Evolutionary conservation across 2,329 filamentous ascomycete genomes (phyloP).

Genomic region (Colletotrichum navitas): DNA sequence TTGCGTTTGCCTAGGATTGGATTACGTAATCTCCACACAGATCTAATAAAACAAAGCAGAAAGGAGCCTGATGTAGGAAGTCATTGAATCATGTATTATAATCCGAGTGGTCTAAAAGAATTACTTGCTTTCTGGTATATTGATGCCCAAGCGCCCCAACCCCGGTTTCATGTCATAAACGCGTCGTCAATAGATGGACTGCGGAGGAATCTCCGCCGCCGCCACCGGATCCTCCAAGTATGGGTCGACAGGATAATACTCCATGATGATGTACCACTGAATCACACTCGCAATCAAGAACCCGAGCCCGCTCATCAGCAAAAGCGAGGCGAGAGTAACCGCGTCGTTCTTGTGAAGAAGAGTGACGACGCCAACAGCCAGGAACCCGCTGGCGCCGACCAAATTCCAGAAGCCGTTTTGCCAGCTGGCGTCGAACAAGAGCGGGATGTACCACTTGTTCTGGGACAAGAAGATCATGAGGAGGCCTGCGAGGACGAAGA

Average conservation of each 20-base stretch:
- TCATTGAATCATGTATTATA: constrained; percentile 39
- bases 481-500: constrained; percentile 31
- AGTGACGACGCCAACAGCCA: constrained; percentile 30
- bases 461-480: constrained; percentile 33
- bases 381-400: constrained; percentile 29
- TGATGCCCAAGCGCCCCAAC: not conserved
- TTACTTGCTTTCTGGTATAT: constrained; percentile 29
- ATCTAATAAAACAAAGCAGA: no score
- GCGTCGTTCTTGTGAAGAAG: constrained; percentile 18
- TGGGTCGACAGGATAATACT: constrained; percentile 33
- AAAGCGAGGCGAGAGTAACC: constrained; percentile 20
- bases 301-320: constrained; percentile 26
- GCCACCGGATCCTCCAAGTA: constrained; percentile 14
- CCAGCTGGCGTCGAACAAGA: constrained; percentile 34
- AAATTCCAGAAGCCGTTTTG: constrained; percentile 39
- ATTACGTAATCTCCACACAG: no score
- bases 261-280: constrained; percentile 41
- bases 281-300: constrained; percentile 33
- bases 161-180: constrained; percentile 2
- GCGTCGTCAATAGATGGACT: constrained; percentile 35
- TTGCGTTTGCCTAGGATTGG: no score
- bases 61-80: not conserved
- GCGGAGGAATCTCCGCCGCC: constrained; percentile 32
- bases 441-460: constrained; percentile 33
- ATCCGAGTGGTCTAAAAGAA: constrained; percentile 23